phyloP scores from a whole-genome alignment of 129 eudicot genomes.

The Centella asiatica region DNA sequence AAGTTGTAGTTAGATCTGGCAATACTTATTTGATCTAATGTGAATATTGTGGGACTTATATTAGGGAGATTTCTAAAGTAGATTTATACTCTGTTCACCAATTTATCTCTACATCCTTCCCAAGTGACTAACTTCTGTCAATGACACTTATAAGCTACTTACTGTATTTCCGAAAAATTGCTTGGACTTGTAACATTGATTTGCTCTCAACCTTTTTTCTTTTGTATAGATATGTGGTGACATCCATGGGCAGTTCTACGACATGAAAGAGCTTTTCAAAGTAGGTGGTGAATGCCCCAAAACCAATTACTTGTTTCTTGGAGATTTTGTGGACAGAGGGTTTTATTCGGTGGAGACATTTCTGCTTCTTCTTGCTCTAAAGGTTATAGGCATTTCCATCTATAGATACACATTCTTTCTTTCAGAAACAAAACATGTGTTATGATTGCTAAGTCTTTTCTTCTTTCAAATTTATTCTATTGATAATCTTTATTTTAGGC shows the following conservation, averaged over 20 bases:
- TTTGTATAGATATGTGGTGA: conserved; percentile 85
- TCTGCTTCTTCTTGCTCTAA: conserved; percentile 86
- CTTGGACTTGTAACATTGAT: too few relatives aligned
- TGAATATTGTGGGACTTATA: too few relatives aligned
- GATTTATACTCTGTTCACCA: too few relatives aligned
- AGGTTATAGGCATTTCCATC: conserved; percentile 37
- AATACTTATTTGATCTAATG: too few relatives aligned
- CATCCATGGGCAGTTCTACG: conserved; percentile 98
- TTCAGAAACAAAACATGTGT: background rate
- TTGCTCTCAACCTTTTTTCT: conserved; percentile 9
- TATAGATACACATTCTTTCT: background rate
- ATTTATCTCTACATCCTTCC: too few relatives aligned
- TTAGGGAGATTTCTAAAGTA: too few relatives aligned
- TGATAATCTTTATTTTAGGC: too few relatives aligned
- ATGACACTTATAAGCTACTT: too few relatives aligned
- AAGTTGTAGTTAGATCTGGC: too few relatives aligned
- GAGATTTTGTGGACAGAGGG: conserved; percentile 99
- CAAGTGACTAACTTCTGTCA: too few relatives aligned
- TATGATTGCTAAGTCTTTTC: background rate
- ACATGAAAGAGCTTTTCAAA: conserved; percentile 96
- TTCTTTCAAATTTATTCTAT: background rate
- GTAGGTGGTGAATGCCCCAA: conserved; percentile 99
- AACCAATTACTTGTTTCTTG: conserved; percentile 97
- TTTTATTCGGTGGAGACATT: conserved; percentile 97
- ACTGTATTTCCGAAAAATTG: too few relatives aligned